These are phyloP conservation scores for Tylopilus intermedius DNA, from an alignment of 768 basidiomycete species.

Conservation along the genomic window DNA sequence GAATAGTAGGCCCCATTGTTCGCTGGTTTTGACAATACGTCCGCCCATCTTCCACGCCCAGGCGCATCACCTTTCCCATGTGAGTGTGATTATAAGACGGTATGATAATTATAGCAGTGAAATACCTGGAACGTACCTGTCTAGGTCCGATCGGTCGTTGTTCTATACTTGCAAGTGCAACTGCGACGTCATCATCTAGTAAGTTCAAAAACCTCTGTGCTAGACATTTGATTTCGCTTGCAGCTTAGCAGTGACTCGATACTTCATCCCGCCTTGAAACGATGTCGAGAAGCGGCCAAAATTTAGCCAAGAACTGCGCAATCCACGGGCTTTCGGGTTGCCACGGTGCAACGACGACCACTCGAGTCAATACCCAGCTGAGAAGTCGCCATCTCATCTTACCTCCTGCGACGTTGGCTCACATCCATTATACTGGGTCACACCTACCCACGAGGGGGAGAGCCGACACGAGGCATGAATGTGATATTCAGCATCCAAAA, in stretches of 20 bases:
- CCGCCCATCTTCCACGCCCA: slow-evolving; percentile 1
- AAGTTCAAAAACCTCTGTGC: background rate
- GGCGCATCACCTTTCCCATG: background rate
- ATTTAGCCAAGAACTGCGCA: background rate
- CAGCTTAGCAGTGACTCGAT: background rate
- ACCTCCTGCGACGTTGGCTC: background rate
- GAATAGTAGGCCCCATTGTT: slow-evolving; percentile 14
- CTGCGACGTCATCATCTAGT: background rate
- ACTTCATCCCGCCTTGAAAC: background rate
- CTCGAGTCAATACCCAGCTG: slow-evolving; percentile 11
- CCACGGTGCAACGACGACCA: background rate
- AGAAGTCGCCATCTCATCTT: slow-evolving; percentile 16
- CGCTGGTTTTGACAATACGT: slow-evolving; percentile 13
- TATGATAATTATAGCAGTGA: slow-evolving; percentile 5
- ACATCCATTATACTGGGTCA: slow-evolving; percentile 11
- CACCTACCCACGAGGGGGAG: slow-evolving; percentile 10
- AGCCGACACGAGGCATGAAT: slow-evolving; percentile 16
- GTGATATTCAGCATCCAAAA: background rate
- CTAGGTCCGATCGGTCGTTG: background rate
- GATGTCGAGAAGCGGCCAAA: background rate
- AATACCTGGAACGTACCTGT: background rate
- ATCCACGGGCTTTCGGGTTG: slow-evolving; percentile 7
- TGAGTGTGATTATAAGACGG: slow-evolving; percentile 15
- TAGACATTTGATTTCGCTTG: background rate
- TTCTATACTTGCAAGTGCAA: background rate